Base-by-base conservation (phyloP, 1,284 basidiomycete species). In the Microbotryum saponariae region DNA sequence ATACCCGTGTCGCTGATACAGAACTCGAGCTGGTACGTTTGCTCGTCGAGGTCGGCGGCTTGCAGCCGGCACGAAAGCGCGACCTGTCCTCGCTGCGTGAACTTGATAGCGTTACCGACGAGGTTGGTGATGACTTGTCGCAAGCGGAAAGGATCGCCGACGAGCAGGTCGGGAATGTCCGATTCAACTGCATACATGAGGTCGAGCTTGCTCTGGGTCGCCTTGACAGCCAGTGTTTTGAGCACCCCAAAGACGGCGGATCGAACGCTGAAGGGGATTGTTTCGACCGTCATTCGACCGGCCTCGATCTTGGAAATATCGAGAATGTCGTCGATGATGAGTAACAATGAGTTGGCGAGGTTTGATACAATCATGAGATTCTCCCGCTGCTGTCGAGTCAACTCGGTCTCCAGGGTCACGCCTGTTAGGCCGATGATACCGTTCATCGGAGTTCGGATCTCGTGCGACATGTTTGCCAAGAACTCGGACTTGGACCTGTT, bases 371-470 rank as follows among this genome's bases (percentile, higher is more conserved):
- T 85, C 71, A 97, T 82, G 76, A 98, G 80, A 75, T 93, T 97
- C 79, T 98, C 96, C 63, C 94, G 81, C 76, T 93, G 91, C 51
- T 86, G 87, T 68, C 90, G 78, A 66, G 90, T 91, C 61, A 94
- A 77, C 73, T 93, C 89, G 58, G 88, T 89, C 75, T 98, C 94
- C 52, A 98, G 83, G 20, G 94, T 97, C 69, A 99, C 79, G 77
- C 97, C 93, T 54, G 96, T 99, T 92, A 99, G 96, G 21, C 91
- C 94, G 70, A 99, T 98, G 77, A 99, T 98, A 73, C 94, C 92
- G 75, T 97, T 97, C 93, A 97, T 97, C 0, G 93, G 92, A 29
- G 93, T 97, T 73, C 90, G 79, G 74, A 94, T 94, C 77, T 93
- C 91, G 75, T 92, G 89, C 20, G 85, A 87, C 89, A 93, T 93